Evolutionary conservation across 2,329 filamentous ascomycete species (phyloP), one percentile per base, ranked within the genome.

Genomic region (Fusarium ramigenum): DNA sequence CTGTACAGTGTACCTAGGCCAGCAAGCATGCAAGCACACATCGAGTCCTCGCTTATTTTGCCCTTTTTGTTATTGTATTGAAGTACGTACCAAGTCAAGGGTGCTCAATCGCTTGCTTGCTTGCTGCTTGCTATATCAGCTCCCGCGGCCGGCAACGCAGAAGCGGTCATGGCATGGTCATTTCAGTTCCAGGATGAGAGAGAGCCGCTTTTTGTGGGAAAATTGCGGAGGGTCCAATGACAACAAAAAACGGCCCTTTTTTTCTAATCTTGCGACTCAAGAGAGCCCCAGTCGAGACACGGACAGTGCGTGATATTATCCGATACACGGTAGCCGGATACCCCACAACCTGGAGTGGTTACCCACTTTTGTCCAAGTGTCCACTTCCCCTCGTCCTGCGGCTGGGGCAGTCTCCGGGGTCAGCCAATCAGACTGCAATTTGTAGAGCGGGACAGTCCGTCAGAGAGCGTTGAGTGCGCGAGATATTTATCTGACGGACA

Each of bases 381-480:
- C 74, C 74, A 76, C 71, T 77, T 77, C 75, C 75, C 75, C 75
- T 77, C 75, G 71, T 77, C 69, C 43, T 67, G 74, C 72, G 67
- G 74, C 70, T 77, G 72, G 74, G 70, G 61, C 66, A 66, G 42
- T 66, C 60, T 68, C 52, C n/a, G 67, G 67, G 66, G 67, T 65
- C 23, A 46, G n/a, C 70, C 70, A 74, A 60, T 69, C 19, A 60
- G 30, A 36, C n/a, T n/a, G 40, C 15, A 28, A 14, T 18, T 36
- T 19, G 23, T 23, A 30, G 36, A 46, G 59, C 70, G 70, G 70
- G 70, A 67, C 70, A 59, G 70, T 72, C 70, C 70, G 56, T 36
- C 40, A 30, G 49, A 67, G 32, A 39, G 58, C 44, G 70, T 63
- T 73, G 70, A 44, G 57, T 73, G 66, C 66, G 71, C 53, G 71